Percentiles rank a stretch among this genome's conserved stretches.
Evolutionary conservation across 164 flowering plant genomes (phyloP).

Genomic region (Santalum album): DNA sequence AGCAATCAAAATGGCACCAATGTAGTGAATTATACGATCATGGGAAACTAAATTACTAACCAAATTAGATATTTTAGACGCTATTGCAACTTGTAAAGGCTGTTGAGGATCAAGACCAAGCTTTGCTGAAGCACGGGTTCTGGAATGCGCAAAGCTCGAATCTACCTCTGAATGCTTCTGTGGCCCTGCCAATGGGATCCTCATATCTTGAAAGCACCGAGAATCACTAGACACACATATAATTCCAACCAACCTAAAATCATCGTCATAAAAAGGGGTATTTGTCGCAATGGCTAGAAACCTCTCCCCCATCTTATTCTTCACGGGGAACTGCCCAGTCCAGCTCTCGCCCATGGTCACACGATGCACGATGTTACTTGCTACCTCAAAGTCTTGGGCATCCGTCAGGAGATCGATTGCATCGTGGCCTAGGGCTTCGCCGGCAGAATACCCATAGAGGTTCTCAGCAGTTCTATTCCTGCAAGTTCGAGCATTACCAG

Average conservation of each 20-base stretch:
- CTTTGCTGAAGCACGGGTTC: conserved; percentile 30
- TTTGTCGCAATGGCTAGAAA: conserved; percentile 48
- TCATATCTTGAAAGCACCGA: conserved; percentile 40
- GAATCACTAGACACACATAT: conserved; percentile 79
- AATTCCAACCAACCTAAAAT: conserved; percentile 65
- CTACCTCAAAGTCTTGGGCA: conserved; percentile 33
- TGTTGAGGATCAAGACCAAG: conserved; percentile 69
- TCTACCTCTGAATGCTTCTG: conserved; percentile 24
- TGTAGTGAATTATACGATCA: conserved; percentile 3
- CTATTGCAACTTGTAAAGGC: conserved; percentile 78
- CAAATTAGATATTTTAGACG: conserved; percentile 83
- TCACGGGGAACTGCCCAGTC: conserved; percentile 82
- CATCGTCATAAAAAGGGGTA: conserved; percentile 82
- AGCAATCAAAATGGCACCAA: conserved; percentile 18
- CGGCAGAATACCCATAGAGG: conserved; percentile 74
- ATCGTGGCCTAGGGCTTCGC: conserved; percentile 74
- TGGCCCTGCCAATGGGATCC: conserved; percentile 11
- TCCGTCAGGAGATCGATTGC: conserved; percentile 53
- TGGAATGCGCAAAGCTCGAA: conserved; percentile 29
- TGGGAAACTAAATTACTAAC: conserved; percentile 30
- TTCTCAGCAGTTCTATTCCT: conserved; percentile 83
- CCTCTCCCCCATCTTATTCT: conserved; percentile 57
- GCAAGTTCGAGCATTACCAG: conserved; percentile 15
- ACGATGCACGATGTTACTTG: conserved; percentile 38
- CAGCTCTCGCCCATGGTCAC: conserved; percentile 63